Percentiles rank a stretch among this genome's conserved stretches.
These are phyloP conservation scores for Carpinus fangiana DNA, from an alignment of 306 rosid genomes.

Conservation along the genomic window DNA sequence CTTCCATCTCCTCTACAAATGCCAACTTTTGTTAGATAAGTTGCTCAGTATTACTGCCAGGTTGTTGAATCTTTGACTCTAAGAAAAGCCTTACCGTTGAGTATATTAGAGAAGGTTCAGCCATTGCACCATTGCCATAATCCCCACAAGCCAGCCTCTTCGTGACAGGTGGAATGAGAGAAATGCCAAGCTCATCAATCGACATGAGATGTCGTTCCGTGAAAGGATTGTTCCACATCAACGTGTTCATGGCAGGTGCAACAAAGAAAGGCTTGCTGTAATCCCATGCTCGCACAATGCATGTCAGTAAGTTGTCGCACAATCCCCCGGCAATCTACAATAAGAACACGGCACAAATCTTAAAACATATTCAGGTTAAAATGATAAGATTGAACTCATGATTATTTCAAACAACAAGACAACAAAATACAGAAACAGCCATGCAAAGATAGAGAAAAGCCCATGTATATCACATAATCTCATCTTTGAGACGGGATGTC, in stretches of 20 bases:
- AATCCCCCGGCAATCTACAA: slow-evolving; percentile 76
- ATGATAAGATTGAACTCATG: background rate
- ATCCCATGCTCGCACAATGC: slow-evolving; percentile 86
- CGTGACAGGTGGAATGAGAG: slow-evolving; percentile 68
- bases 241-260: slow-evolving; percentile 80
- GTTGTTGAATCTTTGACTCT: slow-evolving; percentile 58
- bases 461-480: background rate
- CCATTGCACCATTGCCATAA: slow-evolving; percentile 97
- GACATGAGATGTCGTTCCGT: slow-evolving; percentile 60
- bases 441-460: background rate
- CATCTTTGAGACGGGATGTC: background rate
- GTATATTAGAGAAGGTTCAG: slow-evolving; percentile 82
- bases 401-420: background rate
- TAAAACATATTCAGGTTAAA: background rate
- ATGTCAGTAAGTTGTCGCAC: slow-evolving; percentile 81
- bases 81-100: slow-evolving; percentile 77
- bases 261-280: slow-evolving; percentile 70
- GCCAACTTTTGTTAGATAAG: background rate
- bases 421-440: background rate
- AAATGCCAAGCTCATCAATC: slow-evolving; percentile 70
- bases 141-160: slow-evolving; percentile 85
- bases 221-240: slow-evolving; percentile 74
- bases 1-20: background rate
- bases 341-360: slow-evolving; percentile 17
- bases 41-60: slow-evolving; percentile 37